Evolutionary conservation across 164 flowering plant genomes (phyloP), one percentile per base, ranked within the genome.

Genomic region (Tetracentron sinense): DNA sequence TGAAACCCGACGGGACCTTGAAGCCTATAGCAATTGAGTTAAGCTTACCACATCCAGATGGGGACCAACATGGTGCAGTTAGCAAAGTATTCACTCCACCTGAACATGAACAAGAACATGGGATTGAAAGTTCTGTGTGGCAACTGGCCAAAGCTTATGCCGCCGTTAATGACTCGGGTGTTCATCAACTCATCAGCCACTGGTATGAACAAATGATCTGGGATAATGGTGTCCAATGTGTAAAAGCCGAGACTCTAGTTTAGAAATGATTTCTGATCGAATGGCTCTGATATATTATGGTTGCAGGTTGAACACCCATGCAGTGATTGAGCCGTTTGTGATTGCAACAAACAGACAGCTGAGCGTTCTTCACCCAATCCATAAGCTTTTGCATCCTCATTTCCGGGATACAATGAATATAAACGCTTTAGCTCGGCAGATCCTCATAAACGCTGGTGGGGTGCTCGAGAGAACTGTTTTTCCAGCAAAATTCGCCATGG

Each of bases 81-180:
- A 85, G 86, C 69, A 74, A 80, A 65, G 87, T 89, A 50, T 89
- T 70, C 75, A 89, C 88, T 26, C 92, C 92, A 5, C 79, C 86
- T 6, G 81, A 81, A 35, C 27, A 76, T 0, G 93, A 87, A 5
- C 79, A 85, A 4, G 81, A 81, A 35, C 27, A 76, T 0, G 93
- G 88, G 0, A 71, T 86, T n/a, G 82, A 80, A 63, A 82, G 81
- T 38, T 73, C 93, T 1, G 66, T 86, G 0, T 91, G 95, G 97
- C 97, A 90, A 68, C 82, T 89, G 42, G 96, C 96, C 17, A 94
- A 94, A 72, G 98, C 97, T 63, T 89, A 89, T 72, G 97, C 69
- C 33, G 85, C 92, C 20, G 96, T 93, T 0, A 89, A 82, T 58
- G 97, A 93, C 70, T 83, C 97, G 4, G 98, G 98, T 52, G 76